Percentiles rank a stretch among this genome's conserved stretches.
phyloP scores from a whole-genome alignment of 805 yeast species.

The Jamesozyma gamospora region DNA sequence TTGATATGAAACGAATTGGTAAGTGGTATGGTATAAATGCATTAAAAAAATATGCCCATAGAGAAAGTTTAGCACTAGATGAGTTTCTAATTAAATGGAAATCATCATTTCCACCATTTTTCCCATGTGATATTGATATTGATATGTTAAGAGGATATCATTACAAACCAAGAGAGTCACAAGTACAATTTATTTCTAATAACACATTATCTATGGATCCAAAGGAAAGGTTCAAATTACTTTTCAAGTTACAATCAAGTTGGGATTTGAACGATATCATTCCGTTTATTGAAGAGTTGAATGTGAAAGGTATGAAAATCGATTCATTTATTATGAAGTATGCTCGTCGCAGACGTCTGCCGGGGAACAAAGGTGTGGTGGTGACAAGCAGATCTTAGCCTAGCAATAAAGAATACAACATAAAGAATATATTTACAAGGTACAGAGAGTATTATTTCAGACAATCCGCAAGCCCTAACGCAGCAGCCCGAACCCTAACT shows the following conservation, averaged over 20 bases:
- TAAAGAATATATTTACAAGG: too few species aligned
- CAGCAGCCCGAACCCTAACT: too few species aligned
- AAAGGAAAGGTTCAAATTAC: conserved; percentile 37
- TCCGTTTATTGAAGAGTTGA: conserved; percentile 55
- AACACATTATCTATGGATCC: conserved; percentile 40
- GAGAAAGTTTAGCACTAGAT: conserved; percentile 28
- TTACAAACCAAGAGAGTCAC: conserved; percentile 39
- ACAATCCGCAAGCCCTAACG: too few species aligned
- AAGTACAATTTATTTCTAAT: conserved; percentile 46
- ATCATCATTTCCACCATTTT: conserved; percentile 50
- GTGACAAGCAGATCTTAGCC: conserved; percentile 26
- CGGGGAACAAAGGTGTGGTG: conserved; percentile 33
- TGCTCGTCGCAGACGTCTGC: conserved; percentile 41
- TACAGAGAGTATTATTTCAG: too few species aligned
- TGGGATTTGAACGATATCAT: conserved; percentile 57
- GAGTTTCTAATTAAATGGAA: conserved; percentile 60
- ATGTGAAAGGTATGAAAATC: conserved; percentile 41
- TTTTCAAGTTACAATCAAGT: conserved; percentile 43
- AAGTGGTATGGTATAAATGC: conserved; percentile 56
- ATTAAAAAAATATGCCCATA: conserved; percentile 32
- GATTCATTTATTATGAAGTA: conserved; percentile 54
- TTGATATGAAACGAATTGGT: conserved; percentile 39
- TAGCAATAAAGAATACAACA: too few species aligned
- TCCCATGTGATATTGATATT: conserved; percentile 50
- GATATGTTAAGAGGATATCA: conserved; percentile 46